Evolutionary conservation across 805 yeast genomes (phyloP).

Genomic region (Yamadazyma paraphyllophila): DNA sequence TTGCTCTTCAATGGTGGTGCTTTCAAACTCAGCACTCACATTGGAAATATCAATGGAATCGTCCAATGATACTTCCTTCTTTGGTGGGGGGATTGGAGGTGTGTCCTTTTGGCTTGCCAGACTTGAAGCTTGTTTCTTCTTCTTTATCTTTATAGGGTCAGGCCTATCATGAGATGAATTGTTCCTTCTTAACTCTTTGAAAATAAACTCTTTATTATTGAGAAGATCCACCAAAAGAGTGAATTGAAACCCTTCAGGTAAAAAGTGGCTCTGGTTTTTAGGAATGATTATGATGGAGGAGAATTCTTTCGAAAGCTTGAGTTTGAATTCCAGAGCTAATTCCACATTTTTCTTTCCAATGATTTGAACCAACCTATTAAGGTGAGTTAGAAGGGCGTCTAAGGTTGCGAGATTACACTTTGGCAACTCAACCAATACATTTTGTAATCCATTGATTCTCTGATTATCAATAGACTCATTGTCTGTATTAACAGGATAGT

Average conservation of each 20-base stretch:
- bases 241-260: slow-evolving; percentile 58
- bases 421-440: slow-evolving; percentile 64
- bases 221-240: slow-evolving; percentile 63
- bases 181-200: slow-evolving; percentile 53
- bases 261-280: slow-evolving; percentile 22
- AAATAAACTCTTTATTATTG: slow-evolving; percentile 57
- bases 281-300: slow-evolving; percentile 14
- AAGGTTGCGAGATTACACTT: slow-evolving; percentile 74
- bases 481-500: slow-evolving; percentile 30
- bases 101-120: too few species aligned
- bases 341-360: slow-evolving; percentile 42
- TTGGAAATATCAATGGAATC: slow-evolving; percentile 6
- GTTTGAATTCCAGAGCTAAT: slow-evolving; percentile 37
- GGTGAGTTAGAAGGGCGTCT: slow-evolving; percentile 76
- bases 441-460: slow-evolving; percentile 63
- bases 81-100: neutral
- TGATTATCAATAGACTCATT: slow-evolving; percentile 38
- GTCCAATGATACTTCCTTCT: neutral
- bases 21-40: slow-evolving; percentile 5
- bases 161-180: slow-evolving; percentile 16
- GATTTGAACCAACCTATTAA: slow-evolving; percentile 55
- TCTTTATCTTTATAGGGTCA: neutral
- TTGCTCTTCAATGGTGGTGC: neutral
- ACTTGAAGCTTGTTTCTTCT: neutral
- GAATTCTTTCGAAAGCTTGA: slow-evolving; percentile 62